Conservation (phyloP, 306 rosid species). For the Luffa acutangula region DNA sequence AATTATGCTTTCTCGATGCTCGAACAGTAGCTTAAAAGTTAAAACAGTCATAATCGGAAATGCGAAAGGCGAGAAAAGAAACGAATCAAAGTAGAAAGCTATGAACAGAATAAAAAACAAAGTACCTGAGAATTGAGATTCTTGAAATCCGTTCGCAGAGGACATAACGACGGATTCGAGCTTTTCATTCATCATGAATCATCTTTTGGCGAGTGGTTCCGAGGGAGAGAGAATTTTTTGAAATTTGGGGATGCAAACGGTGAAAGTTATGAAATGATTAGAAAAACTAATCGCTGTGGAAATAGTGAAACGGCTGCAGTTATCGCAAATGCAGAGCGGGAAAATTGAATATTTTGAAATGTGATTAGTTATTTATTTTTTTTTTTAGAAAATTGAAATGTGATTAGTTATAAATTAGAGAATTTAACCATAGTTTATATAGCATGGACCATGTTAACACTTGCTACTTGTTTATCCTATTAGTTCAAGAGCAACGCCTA, state of each 20-base stretch:
- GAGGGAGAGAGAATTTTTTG: background rate
- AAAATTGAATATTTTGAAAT: background rate
- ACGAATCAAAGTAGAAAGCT: background rate
- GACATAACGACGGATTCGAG: slow-evolving; percentile 4
- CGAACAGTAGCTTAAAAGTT: background rate
- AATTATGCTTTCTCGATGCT: background rate
- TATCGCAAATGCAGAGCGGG: background rate
- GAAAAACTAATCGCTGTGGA: background rate
- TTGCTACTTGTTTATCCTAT: no score
- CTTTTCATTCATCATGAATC: background rate
- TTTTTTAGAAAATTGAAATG: no score
- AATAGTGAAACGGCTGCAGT: background rate
- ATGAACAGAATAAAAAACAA: background rate
- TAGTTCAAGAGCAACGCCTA: no score
- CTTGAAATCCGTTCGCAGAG: background rate
- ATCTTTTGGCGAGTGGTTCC: background rate
- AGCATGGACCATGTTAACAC: no score
- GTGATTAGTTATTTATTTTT: background rate
- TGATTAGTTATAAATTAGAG: no score
- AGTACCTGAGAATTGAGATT: slow-evolving; percentile 13
- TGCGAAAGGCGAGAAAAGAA: background rate
- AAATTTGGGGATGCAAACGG: background rate
- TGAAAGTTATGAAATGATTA: background rate
- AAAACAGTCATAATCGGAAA: background rate
- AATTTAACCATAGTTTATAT: no score